Conservation (phyloP, 2,329 filamentous ascomycete species). For the Aspergillus sp. region DNA sequence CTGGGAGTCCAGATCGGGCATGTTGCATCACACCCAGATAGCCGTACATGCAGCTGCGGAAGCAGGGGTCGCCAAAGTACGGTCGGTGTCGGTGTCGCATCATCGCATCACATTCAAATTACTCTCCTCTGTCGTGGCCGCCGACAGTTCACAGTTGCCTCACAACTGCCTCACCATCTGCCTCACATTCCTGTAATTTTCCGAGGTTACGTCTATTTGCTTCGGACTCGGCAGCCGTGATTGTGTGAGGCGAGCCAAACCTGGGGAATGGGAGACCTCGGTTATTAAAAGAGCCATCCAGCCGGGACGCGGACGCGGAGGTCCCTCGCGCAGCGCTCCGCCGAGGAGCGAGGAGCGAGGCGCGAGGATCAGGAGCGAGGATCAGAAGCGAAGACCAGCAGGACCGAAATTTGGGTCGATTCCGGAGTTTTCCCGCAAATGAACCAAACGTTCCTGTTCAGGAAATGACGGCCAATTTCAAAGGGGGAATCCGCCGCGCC, state of each 20-base stretch:
- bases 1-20: slow-evolving; percentile 1
- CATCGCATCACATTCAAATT: background rate
- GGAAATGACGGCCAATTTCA: no score
- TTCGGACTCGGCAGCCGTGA: background rate
- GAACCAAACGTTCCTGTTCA: background rate
- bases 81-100: background rate
- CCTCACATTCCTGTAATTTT: background rate
- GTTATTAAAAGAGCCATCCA: background rate
- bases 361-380: no score
- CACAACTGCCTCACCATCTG: background rate
- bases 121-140: no score
- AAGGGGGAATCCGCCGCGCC: no score
- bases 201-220: background rate
- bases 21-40: slow-evolving; percentile 6
- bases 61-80: slow-evolving; percentile 9
- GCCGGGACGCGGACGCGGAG: background rate
- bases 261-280: background rate
- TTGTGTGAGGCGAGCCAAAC: background rate
- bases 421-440: background rate
- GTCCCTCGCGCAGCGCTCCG: background rate
- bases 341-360: background rate
- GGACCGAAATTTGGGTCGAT: background rate
- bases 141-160: no score
- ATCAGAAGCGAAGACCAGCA: no score
- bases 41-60: slow-evolving; percentile 14